Base-by-base conservation (phyloP, 177 flowering plant genomes). In the Vitis hybrid region DNA sequence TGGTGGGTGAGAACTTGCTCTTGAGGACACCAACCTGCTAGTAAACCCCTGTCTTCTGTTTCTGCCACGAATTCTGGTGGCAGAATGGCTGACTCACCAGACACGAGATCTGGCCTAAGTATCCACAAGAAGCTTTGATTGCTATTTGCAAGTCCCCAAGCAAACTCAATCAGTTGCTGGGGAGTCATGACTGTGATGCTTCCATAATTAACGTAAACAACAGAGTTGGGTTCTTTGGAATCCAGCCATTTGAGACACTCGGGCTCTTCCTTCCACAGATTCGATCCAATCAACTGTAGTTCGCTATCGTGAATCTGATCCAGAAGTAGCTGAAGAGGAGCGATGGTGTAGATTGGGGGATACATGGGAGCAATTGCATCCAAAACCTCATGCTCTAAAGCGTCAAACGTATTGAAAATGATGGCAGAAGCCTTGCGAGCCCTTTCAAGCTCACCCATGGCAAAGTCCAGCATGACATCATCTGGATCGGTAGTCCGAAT, bases 1-100 rank as follows among this genome's bases (percentile, higher is more conserved):
- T 1, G 45, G 45, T 34, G 45, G 45, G 7, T 34, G 8, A 34
- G 45, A 34, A 34, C 45, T 34, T 34, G 45, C 60, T 66, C 69
- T 21, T 66, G 69, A 7, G 60, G 49, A 19, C 69, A 66, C 69
- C 70, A 68, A 45, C 62, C 19, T 30, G 32, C 52, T n/a, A 68
- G 3, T 6, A 68, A 2, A 6, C 70, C 52, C 48, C 70, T 68
- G 2, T 15, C 70, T 15, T 39, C 48, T 4, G 63, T 68, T 48
- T 68, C 62, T 5, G 48, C 18, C 17, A 56, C 19, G 45, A 68
- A 68, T 6, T 56, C 62, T 3, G n/a, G 52, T 5, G 70, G 54
- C n/a, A 68, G 34, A 39, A 58, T 68, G 3, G 62, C 52, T 0
- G 26, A 17, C 21, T 45, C 70, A 4, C 63, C 54, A 2, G 2